Percentiles rank a stretch among this genome's conserved stretches.
These are phyloP conservation scores for Pestalotiopsis sp. DNA, from an alignment of 2,329 filamentous ascomycete species.

Conservation along the genomic window DNA sequence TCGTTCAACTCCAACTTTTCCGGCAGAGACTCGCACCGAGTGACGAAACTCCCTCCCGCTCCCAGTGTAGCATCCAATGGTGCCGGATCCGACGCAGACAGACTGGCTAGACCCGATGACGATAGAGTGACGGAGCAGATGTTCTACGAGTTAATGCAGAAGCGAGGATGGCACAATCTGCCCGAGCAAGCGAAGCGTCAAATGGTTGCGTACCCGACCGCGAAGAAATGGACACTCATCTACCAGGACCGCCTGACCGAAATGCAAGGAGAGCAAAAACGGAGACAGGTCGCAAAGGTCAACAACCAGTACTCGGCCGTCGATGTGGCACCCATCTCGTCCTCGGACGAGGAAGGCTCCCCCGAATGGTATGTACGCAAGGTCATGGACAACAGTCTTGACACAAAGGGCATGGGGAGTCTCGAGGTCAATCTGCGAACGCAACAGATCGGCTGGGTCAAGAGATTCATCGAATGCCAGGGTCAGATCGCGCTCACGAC, in stretches of 20 bases:
- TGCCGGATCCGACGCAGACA: conserved; percentile 51
- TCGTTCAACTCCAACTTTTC: conserved; percentile 53
- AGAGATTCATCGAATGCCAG: conserved; percentile 94
- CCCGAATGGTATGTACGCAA: conserved; percentile 98
- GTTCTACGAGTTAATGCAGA: conserved; percentile 94
- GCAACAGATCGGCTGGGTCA: conserved; percentile 97
- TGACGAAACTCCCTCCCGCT: conserved; percentile 53
- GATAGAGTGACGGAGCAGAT: conserved; percentile 87
- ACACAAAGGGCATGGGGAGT: conserved; percentile 88
- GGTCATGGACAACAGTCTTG: conserved; percentile 94
- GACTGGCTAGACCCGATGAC: conserved; percentile 75
- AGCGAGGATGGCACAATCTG: conserved; percentile 95
- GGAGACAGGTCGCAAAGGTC: conserved; percentile 73
- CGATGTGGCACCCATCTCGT: conserved; percentile 73
- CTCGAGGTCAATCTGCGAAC: conserved; percentile 93
- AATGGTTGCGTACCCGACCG: conserved; percentile 92
- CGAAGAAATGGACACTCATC: conserved; percentile 97
- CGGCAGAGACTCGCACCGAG: conserved; percentile 58
- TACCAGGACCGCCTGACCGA: conserved; percentile 94
- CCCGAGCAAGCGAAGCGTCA: conserved; percentile 92
- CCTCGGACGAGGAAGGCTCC: conserved; percentile 82
- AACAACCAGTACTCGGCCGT: conserved; percentile 67
- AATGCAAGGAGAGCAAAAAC: conserved; percentile 92
- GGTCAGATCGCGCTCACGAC: conserved; percentile 96
- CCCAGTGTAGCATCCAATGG: conserved; percentile 15